Base-by-base conservation (phyloP, 2,329 filamentous ascomycete species). In the Microdochium bolleyi region DNA sequence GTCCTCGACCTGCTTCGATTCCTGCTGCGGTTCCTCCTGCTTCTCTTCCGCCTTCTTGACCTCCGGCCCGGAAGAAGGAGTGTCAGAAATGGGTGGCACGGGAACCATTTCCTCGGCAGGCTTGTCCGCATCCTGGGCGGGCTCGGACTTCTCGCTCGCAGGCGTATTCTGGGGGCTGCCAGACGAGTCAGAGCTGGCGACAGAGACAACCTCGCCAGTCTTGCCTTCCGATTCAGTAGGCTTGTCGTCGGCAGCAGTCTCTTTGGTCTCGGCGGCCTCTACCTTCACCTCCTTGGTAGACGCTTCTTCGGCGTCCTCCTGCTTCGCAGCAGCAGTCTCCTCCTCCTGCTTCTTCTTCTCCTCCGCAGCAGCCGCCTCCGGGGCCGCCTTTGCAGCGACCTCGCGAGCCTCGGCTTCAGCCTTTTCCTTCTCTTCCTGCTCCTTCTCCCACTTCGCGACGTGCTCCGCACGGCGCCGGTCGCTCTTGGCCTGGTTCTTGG, bases 371-470 rank as follows among this genome's bases (percentile, higher is more conserved):
- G 53, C 53, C 41, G 50, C 51, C 11, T 50, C 52, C 44, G 59
- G 52, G 9, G 53, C 55, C 13, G 7, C 48, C 19, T 49, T 16
- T n/a, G n/a, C n/a, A n/a, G n/a, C n/a, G 24, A 58, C 57, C 14
- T 50, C 41, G 22, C 56, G 55, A 8, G 56, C 56, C 5, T 54
- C 61, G 8, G 53, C 53, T 27, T 51, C 52, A 7, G 48, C 53
- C 48, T 49, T 24, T 65, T 71, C 64, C 61, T 68, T 52, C 57
- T 49, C 25, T 65, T 71, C 64, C 61, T 68, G 53, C 57, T 69
- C 70, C 61, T 64, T 70, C 49, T 63, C 69, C n/a, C 71, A 67
- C 44, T 73, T 69, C 24, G 67, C 72, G 9, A 71, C 56, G 11
- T 65, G 60, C 1, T 56, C 61, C 48, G 67, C 66, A 24, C 69